Evolutionary conservation across 1,284 basidiomycete species (phyloP), one percentile per base, ranked within the genome.

Genomic region (Volvariella surrecta): DNA sequence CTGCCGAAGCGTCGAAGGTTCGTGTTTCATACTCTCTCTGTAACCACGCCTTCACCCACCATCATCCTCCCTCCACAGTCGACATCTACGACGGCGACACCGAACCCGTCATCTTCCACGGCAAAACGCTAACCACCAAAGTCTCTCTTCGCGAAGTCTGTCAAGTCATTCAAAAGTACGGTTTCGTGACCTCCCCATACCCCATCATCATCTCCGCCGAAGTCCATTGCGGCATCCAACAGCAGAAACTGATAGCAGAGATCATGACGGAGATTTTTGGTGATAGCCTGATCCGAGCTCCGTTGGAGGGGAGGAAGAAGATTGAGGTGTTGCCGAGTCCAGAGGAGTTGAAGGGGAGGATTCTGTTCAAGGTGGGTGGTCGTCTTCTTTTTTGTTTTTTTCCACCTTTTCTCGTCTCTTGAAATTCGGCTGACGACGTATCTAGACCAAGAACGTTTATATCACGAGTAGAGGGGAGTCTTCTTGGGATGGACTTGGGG

Each of bases 121-220:
- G 91, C 16, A 86, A 85, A 46, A 96, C 94, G 0, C 71, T 97
- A 35, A 98, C 93, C 0, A 79, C 83, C 17, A 89, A 86, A 49
- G 87, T 98, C 1, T 70, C 89, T 0, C 73, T 92, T 0, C 77
- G 86, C 15, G 89, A 93, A 48, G 82, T 94, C 24, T 89, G 92
- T 58, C 69, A 79, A 39, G 91, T 92, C 0, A 89, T 98, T 56
- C 74, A 76, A 21, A 89, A 92, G 59, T 98, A 98, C 55, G 94
- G 89, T 0, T 98, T 99, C 56, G 82, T 91, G 34, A 76, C 87
- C 0, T 95, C 91, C 1, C 88, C 90, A 0, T 97, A 93, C 58
- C 95, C 95, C 0, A 73, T 99, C 56, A 86, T 98, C 58, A 83
- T 99, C 48, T 95, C 90, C 17, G 86, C 94, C 13, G 95, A 99